Evolutionary conservation across 23 red algal species (phyloP).

Genomic region (Gracilariopsis chorda): DNA sequence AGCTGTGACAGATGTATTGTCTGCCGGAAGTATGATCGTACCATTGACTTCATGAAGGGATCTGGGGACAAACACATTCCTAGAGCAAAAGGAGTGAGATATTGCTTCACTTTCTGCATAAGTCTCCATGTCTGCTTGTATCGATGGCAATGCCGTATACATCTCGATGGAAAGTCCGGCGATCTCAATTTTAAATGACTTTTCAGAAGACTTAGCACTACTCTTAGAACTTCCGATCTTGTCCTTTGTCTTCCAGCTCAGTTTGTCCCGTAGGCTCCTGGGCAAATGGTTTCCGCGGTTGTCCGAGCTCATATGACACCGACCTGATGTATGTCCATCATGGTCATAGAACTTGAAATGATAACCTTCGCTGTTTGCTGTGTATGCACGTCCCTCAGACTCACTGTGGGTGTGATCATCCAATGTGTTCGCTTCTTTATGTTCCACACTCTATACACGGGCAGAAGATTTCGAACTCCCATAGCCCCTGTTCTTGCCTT

Average conservation of each 20-base stretch:
- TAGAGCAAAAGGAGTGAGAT: neutral
- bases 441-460: no score
- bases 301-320: no score
- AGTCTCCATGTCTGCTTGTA: neutral
- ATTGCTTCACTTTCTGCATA: constrained; percentile 30
- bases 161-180: neutral
- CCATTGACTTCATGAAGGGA: neutral
- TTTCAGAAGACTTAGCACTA: neutral
- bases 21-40: neutral
- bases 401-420: no score
- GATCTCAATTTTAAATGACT: neutral
- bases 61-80: neutral
- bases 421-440: no score
- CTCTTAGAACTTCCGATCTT: neutral
- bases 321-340: no score
- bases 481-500: neutral
- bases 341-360: no score
- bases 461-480: no score
- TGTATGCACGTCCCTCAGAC: no score
- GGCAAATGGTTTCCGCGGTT: no score
- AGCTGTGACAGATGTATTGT: constrained; percentile 18
- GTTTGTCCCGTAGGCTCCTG: neutral
- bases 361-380: no score
- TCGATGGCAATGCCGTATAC: neutral
- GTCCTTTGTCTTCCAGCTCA: neutral